Base-by-base conservation (phyloP, 345 rosid species). In the Noccaea caerulescens region DNA sequence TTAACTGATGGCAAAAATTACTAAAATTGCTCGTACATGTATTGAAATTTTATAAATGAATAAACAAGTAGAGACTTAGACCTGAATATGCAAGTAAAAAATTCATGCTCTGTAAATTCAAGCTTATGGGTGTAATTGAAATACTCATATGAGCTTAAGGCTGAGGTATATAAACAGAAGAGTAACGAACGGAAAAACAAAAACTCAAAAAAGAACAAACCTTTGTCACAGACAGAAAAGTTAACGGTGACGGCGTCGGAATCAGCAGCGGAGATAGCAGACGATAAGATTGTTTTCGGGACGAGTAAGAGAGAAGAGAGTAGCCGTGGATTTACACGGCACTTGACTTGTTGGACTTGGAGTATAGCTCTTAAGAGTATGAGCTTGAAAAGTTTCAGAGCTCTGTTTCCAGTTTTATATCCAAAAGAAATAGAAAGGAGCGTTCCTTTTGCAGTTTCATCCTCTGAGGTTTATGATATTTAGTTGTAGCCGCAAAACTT, bases 361-460 rank as follows among this genome's bases (percentile, higher is more conserved):
- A 52, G 30, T 14, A 38, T 30, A 47, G 49, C 23, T 52, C 41
- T 4, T 68, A 36, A 27, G 33, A 59, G 68, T 20, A 44, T 13
- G 41, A 68, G 50, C 14, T 65, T 36, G 33, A 2, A 72, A 52
- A 23, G 18, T 72, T 46, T 47, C 34, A 55, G 44, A 8, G 62
- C 70, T 61, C 58, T 68, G 63, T 51, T 51, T 62, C 58, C 27
- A 50, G 32, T 58, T 37, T 37, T 62, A 69, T 76, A 69, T 69
- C 60, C 60, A 13, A 45, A 1, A 36, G 33, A n/a, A 14, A 10
- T 33, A 45, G 42, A 60, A 58, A 45, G 43, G 37, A 60, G 58
- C 50, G 23, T 8, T 45, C 5, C 18, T 39, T 55, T 57, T 76
- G 20, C 42, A 49, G 7, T 50, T 46, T 49, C 14, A 4, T 3